Conservation (phyloP, 192 early-diverging fungal species). For the Coemansia sp. region DNA sequence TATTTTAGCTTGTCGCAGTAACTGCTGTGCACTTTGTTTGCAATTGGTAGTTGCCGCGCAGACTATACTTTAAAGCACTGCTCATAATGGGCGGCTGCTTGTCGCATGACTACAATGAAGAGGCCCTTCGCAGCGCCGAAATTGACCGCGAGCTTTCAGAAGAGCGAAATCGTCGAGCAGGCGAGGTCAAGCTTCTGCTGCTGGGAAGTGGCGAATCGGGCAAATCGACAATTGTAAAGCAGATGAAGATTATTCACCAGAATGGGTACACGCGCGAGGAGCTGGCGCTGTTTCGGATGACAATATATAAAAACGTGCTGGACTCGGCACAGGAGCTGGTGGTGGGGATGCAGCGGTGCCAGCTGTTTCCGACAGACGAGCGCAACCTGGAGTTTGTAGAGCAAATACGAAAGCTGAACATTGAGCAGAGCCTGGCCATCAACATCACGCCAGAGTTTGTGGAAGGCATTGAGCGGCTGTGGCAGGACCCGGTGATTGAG, state of each 20-base stretch:
- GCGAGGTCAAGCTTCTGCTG: conserved; percentile 59
- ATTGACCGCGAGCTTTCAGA: conserved; percentile 58
- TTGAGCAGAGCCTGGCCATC: conserved; percentile 57
- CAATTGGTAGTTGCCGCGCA: no score
- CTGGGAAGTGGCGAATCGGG: conserved; percentile 89
- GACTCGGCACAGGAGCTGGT: conserved; percentile 79
- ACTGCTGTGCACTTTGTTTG: background rate
- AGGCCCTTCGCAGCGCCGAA: conserved; percentile 51
- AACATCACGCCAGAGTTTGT: conserved; percentile 66
- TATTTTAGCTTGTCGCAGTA: background rate
- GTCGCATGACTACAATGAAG: conserved; percentile 55
- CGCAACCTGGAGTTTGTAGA: conserved; percentile 55
- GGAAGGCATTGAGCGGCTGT: conserved; percentile 71
- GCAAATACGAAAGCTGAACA: conserved; percentile 41
- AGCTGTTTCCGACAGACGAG: conserved; percentile 54
- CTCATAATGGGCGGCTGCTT: conserved; percentile 54
- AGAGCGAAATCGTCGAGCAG: conserved; percentile 52
- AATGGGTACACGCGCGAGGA: conserved; percentile 85
- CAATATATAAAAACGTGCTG: conserved; percentile 83
- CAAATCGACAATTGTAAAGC: conserved; percentile 94
- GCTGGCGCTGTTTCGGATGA: conserved; percentile 67
- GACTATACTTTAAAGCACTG: background rate
- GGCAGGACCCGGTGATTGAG: conserved; percentile 81
- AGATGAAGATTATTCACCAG: conserved; percentile 97
- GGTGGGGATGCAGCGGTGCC: conserved; percentile 64